Percentiles rank a stretch among this genome's conserved stretches.
Evolutionary conservation across 768 basidiomycete species (phyloP).

Genomic region (Boletus coccyginus): DNA sequence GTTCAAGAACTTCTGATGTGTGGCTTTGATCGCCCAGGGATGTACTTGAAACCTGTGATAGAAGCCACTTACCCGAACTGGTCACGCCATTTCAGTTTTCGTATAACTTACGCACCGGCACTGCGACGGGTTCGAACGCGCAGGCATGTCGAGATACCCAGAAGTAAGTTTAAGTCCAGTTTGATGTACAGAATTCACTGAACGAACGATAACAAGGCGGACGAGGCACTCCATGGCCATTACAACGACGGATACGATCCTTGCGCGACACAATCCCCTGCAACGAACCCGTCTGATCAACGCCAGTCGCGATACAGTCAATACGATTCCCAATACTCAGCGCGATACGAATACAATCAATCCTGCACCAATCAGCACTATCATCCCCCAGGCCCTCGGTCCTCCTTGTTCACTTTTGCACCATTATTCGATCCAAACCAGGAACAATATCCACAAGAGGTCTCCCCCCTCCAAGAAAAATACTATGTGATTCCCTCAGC

Average conservation of each 20-base stretch:
- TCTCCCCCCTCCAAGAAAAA: conserved; percentile 22
- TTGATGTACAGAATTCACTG: background rate
- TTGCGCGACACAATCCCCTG: conserved; percentile 35
- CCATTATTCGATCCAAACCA: conserved; percentile 21
- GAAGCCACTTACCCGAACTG: no score
- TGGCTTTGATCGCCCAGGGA: no score
- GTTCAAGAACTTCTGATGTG: no score
- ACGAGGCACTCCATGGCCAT: conserved; percentile 59
- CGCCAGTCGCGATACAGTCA: conserved; percentile 31
- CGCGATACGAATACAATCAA: conserved; percentile 33
- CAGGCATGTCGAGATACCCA: conserved; percentile 40
- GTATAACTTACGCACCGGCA: conserved; percentile 1
- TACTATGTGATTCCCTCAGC: conserved; percentile 14
- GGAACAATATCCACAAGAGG: conserved; percentile 22
- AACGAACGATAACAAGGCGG: conserved; percentile 41
- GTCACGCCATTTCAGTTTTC: background rate
- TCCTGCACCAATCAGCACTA: background rate
- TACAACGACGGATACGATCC: conserved; percentile 69
- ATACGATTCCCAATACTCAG: conserved; percentile 30
- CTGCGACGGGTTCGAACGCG: background rate
- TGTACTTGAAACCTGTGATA: no score
- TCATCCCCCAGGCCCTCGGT: conserved; percentile 21
- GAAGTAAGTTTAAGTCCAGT: conserved; percentile 31
- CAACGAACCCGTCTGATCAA: conserved; percentile 42
- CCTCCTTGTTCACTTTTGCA: conserved; percentile 11